phyloP scores from a whole-genome alignment of 2,329 filamentous ascomycete genomes.

The Fusarium penzigii region DNA sequence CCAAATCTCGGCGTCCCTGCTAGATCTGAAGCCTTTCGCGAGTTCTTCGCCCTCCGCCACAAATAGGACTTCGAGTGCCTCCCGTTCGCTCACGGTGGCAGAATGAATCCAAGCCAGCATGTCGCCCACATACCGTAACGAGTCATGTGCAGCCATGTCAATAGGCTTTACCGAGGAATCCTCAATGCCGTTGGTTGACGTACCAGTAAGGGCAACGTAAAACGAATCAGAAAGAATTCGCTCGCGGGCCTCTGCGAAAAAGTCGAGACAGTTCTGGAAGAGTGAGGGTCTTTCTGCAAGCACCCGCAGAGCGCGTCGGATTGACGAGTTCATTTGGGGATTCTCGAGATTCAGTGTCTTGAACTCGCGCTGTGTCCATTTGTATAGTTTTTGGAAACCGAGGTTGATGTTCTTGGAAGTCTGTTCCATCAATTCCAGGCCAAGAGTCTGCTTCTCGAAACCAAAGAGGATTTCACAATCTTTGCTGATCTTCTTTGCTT shows the following conservation, averaged over 20 bases:
- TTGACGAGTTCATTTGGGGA: conserved; percentile 83
- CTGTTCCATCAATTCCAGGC: conserved; percentile 88
- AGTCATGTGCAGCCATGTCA: conserved; percentile 89
- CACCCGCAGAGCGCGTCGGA: conserved; percentile 80
- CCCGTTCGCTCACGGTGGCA: conserved; percentile 87
- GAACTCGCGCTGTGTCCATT: conserved; percentile 93
- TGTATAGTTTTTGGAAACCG: conserved; percentile 93
- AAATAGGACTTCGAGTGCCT: conserved; percentile 89
- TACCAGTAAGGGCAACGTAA: conserved; percentile 82
- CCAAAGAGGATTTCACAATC: conserved; percentile 90
- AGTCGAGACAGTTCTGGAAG: conserved; percentile 92
- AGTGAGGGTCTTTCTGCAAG: conserved; percentile 86
- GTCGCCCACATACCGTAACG: conserved; percentile 87
- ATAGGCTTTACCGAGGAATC: conserved; percentile 79
- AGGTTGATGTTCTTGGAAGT: conserved; percentile 83
- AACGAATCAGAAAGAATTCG: conserved; percentile 86
- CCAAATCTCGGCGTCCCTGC: conserved; percentile 84
- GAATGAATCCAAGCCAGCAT: conserved; percentile 99
- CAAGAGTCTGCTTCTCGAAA: conserved; percentile 84
- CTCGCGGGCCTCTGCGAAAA: conserved; percentile 88
- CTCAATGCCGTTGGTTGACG: conserved; percentile 55
- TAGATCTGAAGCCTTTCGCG: conserved; percentile 76
- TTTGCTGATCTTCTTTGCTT: conserved; percentile 82
- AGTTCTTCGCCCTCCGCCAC: conserved; percentile 89
- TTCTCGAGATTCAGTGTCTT: conserved; percentile 91